Base-by-base conservation (phyloP, 2,329 filamentous ascomycete species). In the Monosporascus ibericus region DNA sequence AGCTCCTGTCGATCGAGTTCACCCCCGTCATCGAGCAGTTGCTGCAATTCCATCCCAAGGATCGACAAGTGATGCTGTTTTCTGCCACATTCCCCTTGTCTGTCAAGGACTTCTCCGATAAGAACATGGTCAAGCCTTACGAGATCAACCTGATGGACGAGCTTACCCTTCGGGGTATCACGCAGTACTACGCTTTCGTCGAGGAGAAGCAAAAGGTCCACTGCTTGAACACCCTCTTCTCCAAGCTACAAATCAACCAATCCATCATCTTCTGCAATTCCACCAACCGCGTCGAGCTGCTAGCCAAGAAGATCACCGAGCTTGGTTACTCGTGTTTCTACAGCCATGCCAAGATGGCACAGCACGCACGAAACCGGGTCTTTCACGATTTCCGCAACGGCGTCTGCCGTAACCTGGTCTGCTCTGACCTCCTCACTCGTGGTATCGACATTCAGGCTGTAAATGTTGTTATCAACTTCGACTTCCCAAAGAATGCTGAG, bases 181-280 rank as follows among this genome's bases (percentile, higher is more conserved):
- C 94, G 0, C 94, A 99, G 69, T 99, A 97, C 76, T 99, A 99
- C 68, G 94, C 94, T 42, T 99, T 97, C 62, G 95, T 99, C 49
- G 94, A 99, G 72, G 94, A 99, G 75, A 96, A 96, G 76, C 90
- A 96, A 70, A 99, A 99, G 75, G 94, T 99, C 20, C 95, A 99
- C 75, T 99, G 94, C 71, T 76, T 99, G 60, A 99, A 99, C 77
- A 99, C 94, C 0, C 86, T 99, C 58, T 99, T 99, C 78, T 96
- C 92, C 63, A 96, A 96, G 74, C 84, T 99, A 17, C 92, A 99
- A 73, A 99, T 99, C 76, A 99, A 99, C 75, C 94, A 99, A 77
- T 99, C 95, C 57, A 99, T 99, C 76, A 99, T 99, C 70, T 99
- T 99, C 77, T 99, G 94, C 76, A 99, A 99, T 74, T 99, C 94